phyloP scores from a whole-genome alignment of 1,284 basidiomycete species.

The Takashimella koratensis region DNA sequence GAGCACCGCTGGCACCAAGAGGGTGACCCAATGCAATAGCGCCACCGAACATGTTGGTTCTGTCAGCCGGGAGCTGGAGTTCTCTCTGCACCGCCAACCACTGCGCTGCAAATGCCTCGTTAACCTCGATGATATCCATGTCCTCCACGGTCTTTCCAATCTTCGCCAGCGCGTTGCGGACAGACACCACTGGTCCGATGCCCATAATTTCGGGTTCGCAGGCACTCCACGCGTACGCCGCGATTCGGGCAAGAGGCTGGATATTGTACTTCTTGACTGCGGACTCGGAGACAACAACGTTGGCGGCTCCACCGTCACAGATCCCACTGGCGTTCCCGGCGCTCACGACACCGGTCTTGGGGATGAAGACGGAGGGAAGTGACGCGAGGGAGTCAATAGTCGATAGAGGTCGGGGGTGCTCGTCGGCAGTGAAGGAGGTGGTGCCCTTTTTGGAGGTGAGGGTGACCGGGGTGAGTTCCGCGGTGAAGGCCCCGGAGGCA shows the following conservation, averaged over 20 bases:
- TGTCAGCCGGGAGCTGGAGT: conserved; percentile 54
- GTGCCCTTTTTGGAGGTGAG: conserved; percentile 48
- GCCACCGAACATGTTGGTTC: conserved; percentile 55
- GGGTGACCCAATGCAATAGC: conserved; percentile 56
- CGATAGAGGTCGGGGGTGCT: conserved; percentile 54
- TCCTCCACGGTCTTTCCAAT: conserved; percentile 47
- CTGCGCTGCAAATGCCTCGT: conserved; percentile 59
- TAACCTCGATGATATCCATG: conserved; percentile 57
- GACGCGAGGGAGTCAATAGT: conserved; percentile 51
- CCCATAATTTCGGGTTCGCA: conserved; percentile 58
- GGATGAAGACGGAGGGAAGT: conserved; percentile 54
- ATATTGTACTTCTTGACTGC: conserved; percentile 50
- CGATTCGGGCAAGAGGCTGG: conserved; percentile 54
- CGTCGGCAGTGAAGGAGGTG: conserved; percentile 48
- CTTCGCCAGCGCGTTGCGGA: conserved; percentile 33
- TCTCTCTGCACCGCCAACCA: conserved; percentile 56
- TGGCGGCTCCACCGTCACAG: conserved; percentile 57
- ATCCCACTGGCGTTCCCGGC: conserved; percentile 57
- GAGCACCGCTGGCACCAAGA: conserved; percentile 54
- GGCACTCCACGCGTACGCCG: conserved; percentile 54
- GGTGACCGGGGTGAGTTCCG: conserved; percentile 54
- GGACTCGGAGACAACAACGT: conserved; percentile 54
- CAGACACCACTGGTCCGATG: conserved; percentile 54
- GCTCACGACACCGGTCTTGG: conserved; percentile 53
- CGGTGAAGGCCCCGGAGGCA: conserved; percentile 51